Conservation (phyloP, 306 rosid species). For the Rosa persica region DNA sequence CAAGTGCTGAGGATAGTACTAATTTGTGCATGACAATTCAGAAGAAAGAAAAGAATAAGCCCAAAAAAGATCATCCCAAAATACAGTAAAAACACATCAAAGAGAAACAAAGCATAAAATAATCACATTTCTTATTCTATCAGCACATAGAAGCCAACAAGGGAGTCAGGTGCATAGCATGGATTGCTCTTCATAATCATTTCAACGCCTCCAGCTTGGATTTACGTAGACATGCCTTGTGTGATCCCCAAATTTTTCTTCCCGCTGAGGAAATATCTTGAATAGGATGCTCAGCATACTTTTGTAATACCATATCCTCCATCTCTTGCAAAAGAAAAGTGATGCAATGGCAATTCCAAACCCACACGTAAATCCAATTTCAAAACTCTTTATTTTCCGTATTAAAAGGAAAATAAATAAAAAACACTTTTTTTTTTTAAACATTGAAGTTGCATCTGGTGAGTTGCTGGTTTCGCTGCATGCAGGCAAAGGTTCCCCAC, state of each 20-base stretch:
- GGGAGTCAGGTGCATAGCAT: background rate
- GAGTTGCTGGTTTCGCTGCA: background rate
- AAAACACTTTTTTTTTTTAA: background rate
- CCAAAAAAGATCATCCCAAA: no score
- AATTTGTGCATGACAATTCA: no score
- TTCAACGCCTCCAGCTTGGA: background rate
- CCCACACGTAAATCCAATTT: slow-evolving; percentile 24
- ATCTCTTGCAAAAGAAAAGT: slow-evolving; percentile 23
- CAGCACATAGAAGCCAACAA: no score
- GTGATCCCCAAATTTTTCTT: background rate
- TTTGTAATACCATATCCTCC: slow-evolving; percentile 16
- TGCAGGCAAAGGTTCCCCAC: slow-evolving; percentile 23
- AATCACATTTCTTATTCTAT: no score
- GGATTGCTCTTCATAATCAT: background rate
- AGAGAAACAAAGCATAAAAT: no score
- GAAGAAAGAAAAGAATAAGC: no score
- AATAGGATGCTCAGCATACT: background rate
- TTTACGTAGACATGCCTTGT: background rate
- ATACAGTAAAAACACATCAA: no score
- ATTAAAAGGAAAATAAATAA: no score
- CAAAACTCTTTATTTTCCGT: background rate
- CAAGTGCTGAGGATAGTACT: no score
- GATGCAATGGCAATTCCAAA: slow-evolving; percentile 1
- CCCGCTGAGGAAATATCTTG: background rate
- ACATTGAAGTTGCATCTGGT: background rate